Evolutionary conservation across 306 rosid genomes (phyloP).

Genomic region (Quercus alba): DNA sequence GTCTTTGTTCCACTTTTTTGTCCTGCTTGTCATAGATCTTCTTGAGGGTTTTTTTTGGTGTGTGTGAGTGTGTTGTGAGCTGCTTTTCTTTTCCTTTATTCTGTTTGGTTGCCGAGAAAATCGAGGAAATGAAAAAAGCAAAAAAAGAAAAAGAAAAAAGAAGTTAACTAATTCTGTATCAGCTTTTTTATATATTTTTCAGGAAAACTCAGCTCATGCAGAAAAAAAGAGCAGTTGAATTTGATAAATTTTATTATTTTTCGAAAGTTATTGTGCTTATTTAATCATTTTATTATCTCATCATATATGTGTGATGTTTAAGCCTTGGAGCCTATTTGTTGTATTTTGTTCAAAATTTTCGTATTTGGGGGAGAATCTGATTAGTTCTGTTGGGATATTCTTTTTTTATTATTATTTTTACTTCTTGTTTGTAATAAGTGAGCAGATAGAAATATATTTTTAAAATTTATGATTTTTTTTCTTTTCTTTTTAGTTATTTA

Average conservation of each 20-base stretch:
- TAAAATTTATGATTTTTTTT: neutral
- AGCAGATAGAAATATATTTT: neutral
- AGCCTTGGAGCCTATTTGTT: constrained; percentile 1
- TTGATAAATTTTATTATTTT: neutral
- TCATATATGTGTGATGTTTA: neutral
- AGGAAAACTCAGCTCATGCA: constrained; percentile 6
- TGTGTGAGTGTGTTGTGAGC: neutral
- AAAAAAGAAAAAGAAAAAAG: neutral
- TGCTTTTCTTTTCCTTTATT: neutral
- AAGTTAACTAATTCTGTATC: neutral
- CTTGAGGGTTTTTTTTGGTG: neutral
- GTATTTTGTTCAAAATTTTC: neutral
- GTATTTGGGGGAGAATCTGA: neutral
- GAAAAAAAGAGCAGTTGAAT: constrained; percentile 8
- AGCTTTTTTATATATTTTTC: neutral
- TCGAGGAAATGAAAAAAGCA: neutral
- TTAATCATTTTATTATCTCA: neutral
- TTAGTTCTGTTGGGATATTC: neutral
- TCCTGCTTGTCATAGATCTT: constrained; percentile 24
- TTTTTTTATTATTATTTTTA: neutral
- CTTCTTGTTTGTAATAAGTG: neutral
- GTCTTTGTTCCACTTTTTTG: neutral
- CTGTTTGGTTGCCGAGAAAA: constrained; percentile 15
- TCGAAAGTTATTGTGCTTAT: neutral
- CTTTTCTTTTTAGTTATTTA: neutral